Base-by-base conservation (phyloP, 371 early-diverging fungal genomes). In the Hamiltosporidium magnivora region DNA sequence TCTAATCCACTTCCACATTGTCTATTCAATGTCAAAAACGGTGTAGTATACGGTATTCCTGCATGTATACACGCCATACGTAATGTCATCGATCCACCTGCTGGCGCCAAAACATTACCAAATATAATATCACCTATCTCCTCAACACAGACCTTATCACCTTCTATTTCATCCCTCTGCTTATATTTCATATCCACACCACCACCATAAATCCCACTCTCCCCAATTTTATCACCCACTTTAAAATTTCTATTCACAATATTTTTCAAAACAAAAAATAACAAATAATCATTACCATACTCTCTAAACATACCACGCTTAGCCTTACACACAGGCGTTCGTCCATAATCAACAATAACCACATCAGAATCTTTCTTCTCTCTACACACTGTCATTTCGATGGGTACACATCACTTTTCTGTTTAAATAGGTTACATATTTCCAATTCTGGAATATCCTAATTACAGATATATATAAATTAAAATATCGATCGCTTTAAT, bases 1-100 rank as follows among this genome's bases (percentile, higher is more conserved):
- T 94, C 92, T 61, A 95, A 86, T 74, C 96, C 94, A 70, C 88
- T 88, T 59, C 92, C 93, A 85, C 94, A 95, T 83, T 92, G 92
- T 58, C 94, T 87, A 86, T 95, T 95, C 78, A 90, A 86, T 63
- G 92, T 90, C 75, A 84, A 85, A 67, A 90, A 83, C 58, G 89
- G 84, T 59, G 88, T 85, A 44, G 85, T 83, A 61, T 89, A 86
- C 25, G 75, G 68, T 3, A 75, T 36, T 25, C 72, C 49, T 49
- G 49, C 49, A 12, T 49, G 6, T 6, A 49, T 6, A 6, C 8
- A 49, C 12, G 49, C 49, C 6, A 49, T 49, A 12, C 49, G 49
- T 49, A 12, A 6, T 49, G 6, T 12, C 49, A 49, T 12, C 6
- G 12, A 8, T 49, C 49, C 49, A 8, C 49, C 49, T 8, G 12